A percentile compares a stretch with the other conserved stretches of the same genome.
Evolutionary conservation across 2,329 filamentous ascomycete species (phyloP).

Genomic region (Aspergillus sp.): DNA sequence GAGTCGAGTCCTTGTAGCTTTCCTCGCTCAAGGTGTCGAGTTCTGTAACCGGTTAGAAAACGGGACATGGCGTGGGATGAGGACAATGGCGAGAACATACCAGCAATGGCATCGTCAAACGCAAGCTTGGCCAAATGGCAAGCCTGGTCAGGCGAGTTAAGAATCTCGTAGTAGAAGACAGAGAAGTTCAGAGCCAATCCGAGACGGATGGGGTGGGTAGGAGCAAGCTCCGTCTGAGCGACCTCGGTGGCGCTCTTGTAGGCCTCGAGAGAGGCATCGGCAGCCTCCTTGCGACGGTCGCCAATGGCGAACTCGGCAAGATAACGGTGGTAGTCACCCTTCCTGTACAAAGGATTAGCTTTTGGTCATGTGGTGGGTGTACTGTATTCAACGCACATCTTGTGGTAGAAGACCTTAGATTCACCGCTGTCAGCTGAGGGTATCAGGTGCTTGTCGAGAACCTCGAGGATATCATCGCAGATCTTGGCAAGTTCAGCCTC

Average conservation of each 20-base stretch:
- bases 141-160: constrained; percentile 95
- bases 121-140: constrained; percentile 96
- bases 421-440: constrained; percentile 90
- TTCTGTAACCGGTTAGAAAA: constrained; percentile 47
- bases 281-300: constrained; percentile 89
- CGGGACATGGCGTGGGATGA: not conserved
- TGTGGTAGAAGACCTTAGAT: constrained; percentile 99
- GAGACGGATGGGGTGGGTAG: constrained; percentile 87
- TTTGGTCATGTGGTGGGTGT: not conserved
- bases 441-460: constrained; percentile 89
- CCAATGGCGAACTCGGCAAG: constrained; percentile 93
- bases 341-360: constrained; percentile 49
- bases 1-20: constrained; percentile 98
- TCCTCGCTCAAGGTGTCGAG: constrained; percentile 95
- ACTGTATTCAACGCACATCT: constrained; percentile 61
- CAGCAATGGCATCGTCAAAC: constrained; percentile 92
- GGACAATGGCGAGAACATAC: constrained; percentile 39
- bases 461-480: constrained; percentile 93
- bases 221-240: constrained; percentile 77
- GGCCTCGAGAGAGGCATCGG: constrained; percentile 88
- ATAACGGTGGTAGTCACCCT: constrained; percentile 99
- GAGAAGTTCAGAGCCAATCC: constrained; percentile 93
- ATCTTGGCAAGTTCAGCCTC: constrained; percentile 94
- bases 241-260: constrained; percentile 94
- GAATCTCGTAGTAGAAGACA: constrained; percentile 99